Conservation (phyloP, 768 basidiomycete species). For the Hypholoma sublateritium region DNA sequence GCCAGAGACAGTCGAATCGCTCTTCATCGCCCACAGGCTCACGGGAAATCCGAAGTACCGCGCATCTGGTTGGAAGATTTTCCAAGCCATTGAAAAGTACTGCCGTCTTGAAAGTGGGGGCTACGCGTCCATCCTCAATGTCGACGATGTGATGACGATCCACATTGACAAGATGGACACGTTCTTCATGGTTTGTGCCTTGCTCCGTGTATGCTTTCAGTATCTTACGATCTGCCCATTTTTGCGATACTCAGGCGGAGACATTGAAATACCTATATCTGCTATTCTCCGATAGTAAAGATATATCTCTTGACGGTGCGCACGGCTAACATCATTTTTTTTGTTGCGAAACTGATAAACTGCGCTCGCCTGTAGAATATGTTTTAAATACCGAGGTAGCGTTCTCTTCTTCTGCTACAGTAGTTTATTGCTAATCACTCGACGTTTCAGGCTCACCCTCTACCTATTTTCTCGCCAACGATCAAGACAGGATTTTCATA, state of each 20-base stretch:
- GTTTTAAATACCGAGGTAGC: slow-evolving; percentile 85
- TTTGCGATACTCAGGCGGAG: slow-evolving; percentile 57
- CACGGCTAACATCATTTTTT: slow-evolving; percentile 13
- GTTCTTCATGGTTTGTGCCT: slow-evolving; percentile 74
- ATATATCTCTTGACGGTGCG: slow-evolving; percentile 76
- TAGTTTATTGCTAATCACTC: not conserved
- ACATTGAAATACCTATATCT: slow-evolving; percentile 93
- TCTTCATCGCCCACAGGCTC: slow-evolving; percentile 87
- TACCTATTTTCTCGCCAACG: slow-evolving; percentile 2
- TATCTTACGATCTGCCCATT: not conserved
- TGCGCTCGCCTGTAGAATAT: slow-evolving; percentile 47
- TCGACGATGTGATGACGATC: slow-evolving; percentile 70
- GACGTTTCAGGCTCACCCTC: slow-evolving; percentile 2
- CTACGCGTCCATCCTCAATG: slow-evolving; percentile 83
- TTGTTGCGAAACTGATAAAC: not conserved
- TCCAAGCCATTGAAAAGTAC: slow-evolving; percentile 85
- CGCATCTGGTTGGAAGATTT: slow-evolving; percentile 85
- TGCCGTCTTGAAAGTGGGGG: slow-evolving; percentile 79
- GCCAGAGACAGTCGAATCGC: slow-evolving; percentile 91
- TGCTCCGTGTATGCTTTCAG: not conserved
- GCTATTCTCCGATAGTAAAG: slow-evolving; percentile 75
- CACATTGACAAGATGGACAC: slow-evolving; percentile 95
- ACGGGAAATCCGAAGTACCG: slow-evolving; percentile 85
- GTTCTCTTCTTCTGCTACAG: not conserved
- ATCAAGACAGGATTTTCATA: slow-evolving; percentile 4